Percentiles rank a stretch among this genome's conserved stretches.
phyloP scores from a whole-genome alignment of 2,329 filamentous ascomycete genomes.

The Diaporthe vexans region DNA sequence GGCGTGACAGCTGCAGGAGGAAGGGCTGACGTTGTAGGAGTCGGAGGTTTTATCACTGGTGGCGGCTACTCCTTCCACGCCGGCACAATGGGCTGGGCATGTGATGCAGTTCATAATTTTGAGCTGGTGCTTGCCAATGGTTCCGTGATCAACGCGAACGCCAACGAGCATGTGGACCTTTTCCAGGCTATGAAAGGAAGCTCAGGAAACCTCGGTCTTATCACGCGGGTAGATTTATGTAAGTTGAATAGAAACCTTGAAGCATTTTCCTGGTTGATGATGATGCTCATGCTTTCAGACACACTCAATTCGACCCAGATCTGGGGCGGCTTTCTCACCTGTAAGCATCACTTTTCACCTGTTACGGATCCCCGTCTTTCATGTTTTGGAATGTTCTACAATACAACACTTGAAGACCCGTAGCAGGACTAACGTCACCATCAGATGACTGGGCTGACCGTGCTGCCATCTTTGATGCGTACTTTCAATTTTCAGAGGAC shows the following conservation, averaged over 20 bases:
- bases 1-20: conserved; percentile 44
- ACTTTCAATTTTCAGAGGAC: conserved; percentile 48
- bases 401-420: too few species aligned
- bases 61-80: conserved; percentile 50
- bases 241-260: background rate
- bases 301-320: conserved; percentile 46
- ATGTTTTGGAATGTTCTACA: too few species aligned
- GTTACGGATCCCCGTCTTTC: too few species aligned
- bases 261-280: background rate
- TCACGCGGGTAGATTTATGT: conserved; percentile 48
- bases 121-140: conserved; percentile 61
- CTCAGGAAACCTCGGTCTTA: conserved; percentile 61
- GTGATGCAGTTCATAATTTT: conserved; percentile 58
- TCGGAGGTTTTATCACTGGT: conserved; percentile 45
- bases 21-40: conserved; percentile 46
- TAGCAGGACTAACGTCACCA: too few species aligned
- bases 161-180: conserved; percentile 54
- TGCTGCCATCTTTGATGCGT: conserved; percentile 47
- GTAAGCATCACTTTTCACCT: too few species aligned
- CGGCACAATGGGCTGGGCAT: conserved; percentile 55
- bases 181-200: conserved; percentile 63
- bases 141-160: conserved; percentile 57
- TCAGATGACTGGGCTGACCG: conserved; percentile 45
- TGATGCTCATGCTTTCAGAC: conserved; percentile 27
- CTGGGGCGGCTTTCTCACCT: conserved; percentile 49